Conservation (phyloP, 352 stramenopile genomes). For the Globisporangium alternatum region DNA sequence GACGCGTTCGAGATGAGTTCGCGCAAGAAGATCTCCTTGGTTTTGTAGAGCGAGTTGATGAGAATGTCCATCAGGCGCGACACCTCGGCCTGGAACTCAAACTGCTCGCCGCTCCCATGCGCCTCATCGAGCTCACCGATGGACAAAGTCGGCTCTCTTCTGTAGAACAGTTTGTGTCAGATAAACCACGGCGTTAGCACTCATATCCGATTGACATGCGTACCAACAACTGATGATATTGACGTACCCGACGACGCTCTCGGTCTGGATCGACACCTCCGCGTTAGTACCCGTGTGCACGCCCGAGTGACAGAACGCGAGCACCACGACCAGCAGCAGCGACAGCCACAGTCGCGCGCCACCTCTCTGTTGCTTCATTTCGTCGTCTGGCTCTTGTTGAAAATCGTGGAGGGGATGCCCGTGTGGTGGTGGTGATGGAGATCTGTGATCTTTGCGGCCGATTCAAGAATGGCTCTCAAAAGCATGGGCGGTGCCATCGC, state of each 20-base stretch:
- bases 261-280: conserved; percentile 35
- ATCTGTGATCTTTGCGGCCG: conserved; percentile 2
- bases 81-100: conserved; percentile 96
- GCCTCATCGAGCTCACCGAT: conserved; percentile 46
- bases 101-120: conserved; percentile 69
- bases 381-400: neutral
- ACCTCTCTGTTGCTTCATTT: conserved; percentile 14
- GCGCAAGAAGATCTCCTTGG: conserved; percentile 97
- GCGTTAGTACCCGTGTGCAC: conserved; percentile 24
- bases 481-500: neutral
- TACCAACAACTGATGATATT: neutral
- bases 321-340: conserved; percentile 35
- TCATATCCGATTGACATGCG: neutral
- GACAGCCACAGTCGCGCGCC: conserved; percentile 21
- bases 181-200: conserved; percentile 20
- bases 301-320: conserved; percentile 30
- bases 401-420: neutral
- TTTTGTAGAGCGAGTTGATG: conserved; percentile 70
- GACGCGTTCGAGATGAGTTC: conserved; percentile 99
- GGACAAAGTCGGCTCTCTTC: conserved; percentile 31
- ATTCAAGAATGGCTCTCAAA: conserved; percentile 17
- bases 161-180: conserved; percentile 20
- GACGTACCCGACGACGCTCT: conserved; percentile 41
- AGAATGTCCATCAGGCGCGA: conserved; percentile 94
- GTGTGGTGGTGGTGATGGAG: neutral